These are phyloP conservation scores for Discostella stelligeroides DNA, from an alignment of 108 stramenopile genomes.

Conservation along the genomic window DNA sequence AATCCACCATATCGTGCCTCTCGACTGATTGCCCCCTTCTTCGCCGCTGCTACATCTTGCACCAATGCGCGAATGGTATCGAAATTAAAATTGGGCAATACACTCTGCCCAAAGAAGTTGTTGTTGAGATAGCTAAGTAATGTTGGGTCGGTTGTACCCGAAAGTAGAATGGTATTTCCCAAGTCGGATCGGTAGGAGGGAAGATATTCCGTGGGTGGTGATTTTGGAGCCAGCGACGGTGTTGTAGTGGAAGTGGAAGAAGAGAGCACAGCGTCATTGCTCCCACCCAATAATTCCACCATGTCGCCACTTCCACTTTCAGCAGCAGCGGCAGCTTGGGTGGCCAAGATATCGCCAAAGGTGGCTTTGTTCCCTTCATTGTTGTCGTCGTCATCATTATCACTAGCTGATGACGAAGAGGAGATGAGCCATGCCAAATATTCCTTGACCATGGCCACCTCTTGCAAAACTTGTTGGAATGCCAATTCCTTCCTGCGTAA, in stretches of 20 bases:
- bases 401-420: too few species aligned
- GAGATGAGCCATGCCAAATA: slow-evolving; percentile 1
- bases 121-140: slow-evolving; percentile 32
- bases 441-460: slow-evolving; percentile 1
- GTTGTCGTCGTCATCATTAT: background rate
- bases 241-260: background rate
- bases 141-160: slow-evolving; percentile 24
- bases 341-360: background rate
- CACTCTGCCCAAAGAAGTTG: slow-evolving; percentile 31
- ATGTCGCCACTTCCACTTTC: background rate
- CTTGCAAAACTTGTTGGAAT: background rate
- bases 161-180: slow-evolving; percentile 29
- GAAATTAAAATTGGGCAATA: slow-evolving; percentile 62
- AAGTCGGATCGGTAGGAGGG: slow-evolving; percentile 25
- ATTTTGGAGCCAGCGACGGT: background rate
- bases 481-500: background rate
- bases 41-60: slow-evolving; percentile 65
- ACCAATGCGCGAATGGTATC: slow-evolving; percentile 78
- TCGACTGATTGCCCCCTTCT: slow-evolving; percentile 82
- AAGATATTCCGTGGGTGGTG: slow-evolving; percentile 7
- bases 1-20: slow-evolving; percentile 86
- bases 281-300: slow-evolving; percentile 3
- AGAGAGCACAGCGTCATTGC: background rate
- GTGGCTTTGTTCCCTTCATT: too few species aligned
- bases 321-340: background rate